Evolutionary conservation across 495 filamentous ascomycete genomes (phyloP).

Genomic region (Trichoderma gamsii): DNA sequence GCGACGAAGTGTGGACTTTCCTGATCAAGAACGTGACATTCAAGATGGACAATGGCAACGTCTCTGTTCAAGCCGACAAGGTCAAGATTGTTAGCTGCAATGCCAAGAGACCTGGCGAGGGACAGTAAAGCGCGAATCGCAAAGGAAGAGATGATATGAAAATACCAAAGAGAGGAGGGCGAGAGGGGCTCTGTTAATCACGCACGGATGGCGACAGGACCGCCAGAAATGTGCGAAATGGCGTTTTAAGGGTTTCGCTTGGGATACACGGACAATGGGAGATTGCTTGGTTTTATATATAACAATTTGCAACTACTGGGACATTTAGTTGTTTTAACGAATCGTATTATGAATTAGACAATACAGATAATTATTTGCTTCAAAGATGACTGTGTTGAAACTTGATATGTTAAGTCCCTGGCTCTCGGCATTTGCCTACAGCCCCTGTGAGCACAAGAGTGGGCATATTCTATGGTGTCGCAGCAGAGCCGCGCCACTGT

Average conservation of each 20-base stretch:
- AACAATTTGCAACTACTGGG: background rate
- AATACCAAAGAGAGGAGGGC: background rate
- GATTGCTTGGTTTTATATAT: background rate
- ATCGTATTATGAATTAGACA: background rate
- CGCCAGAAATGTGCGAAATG: background rate
- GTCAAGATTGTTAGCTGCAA: conserved; percentile 98
- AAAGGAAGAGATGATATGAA: background rate
- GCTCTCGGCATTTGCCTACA: background rate
- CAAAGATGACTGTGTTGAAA: background rate
- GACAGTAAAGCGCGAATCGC: background rate
- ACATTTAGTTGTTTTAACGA: background rate
- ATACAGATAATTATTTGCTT: background rate
- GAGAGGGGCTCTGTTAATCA: background rate
- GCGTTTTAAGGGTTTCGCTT: background rate
- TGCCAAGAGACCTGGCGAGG: conserved; percentile 73
- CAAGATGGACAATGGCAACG: conserved; percentile 78
- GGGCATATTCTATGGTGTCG: background rate
- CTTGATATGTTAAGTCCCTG: background rate
- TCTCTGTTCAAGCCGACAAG: conserved; percentile 56
- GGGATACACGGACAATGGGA: conserved; percentile 5
- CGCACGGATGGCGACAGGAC: background rate
- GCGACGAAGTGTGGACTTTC: conserved; percentile 99
- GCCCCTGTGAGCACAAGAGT: background rate
- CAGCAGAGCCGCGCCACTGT: conserved; percentile 2
- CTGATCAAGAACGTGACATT: conserved; percentile 96